These are phyloP conservation scores for Dianthus caryophyllus DNA, from an alignment of 148 eudicot species.

Conservation along the genomic window DNA sequence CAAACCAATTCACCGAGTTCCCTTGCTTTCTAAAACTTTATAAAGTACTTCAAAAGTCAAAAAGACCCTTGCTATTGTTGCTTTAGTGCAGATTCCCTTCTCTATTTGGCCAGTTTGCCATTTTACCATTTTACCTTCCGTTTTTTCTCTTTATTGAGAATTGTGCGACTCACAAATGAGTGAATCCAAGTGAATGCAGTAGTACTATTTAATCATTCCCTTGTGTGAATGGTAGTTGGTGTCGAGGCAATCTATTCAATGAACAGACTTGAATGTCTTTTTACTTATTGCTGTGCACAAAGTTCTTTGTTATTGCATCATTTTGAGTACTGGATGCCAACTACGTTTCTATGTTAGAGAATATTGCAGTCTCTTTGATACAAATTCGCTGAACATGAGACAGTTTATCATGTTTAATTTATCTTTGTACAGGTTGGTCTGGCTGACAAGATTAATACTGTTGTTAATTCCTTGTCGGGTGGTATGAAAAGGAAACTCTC, in stretches of 20 bases:
- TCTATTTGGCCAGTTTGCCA: no score
- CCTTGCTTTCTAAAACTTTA: no score
- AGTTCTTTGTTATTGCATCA: background rate
- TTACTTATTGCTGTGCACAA: background rate
- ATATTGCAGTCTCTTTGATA: background rate
- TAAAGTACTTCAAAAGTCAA: no score
- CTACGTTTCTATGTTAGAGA: background rate
- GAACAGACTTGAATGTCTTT: background rate
- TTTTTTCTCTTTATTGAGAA: no score
- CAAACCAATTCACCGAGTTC: no score
- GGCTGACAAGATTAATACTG: slow-evolving; percentile 79
- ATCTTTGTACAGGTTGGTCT: slow-evolving; percentile 68
- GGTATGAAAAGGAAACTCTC: slow-evolving; percentile 98
- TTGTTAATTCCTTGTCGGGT: slow-evolving; percentile 88
- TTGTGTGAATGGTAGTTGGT: background rate
- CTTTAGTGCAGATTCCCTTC: no score
- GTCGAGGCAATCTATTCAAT: background rate
- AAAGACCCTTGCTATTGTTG: no score
- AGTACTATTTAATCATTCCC: background rate
- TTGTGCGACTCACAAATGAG: no score
- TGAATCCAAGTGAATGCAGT: no score
- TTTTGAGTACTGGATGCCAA: background rate
- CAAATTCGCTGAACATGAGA: background rate
- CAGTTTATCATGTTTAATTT: slow-evolving; percentile 3
- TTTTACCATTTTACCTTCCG: no score